Evolutionary conservation across 495 filamentous ascomycete genomes (phyloP).

Genomic region (Aspergillus nanangensis): DNA sequence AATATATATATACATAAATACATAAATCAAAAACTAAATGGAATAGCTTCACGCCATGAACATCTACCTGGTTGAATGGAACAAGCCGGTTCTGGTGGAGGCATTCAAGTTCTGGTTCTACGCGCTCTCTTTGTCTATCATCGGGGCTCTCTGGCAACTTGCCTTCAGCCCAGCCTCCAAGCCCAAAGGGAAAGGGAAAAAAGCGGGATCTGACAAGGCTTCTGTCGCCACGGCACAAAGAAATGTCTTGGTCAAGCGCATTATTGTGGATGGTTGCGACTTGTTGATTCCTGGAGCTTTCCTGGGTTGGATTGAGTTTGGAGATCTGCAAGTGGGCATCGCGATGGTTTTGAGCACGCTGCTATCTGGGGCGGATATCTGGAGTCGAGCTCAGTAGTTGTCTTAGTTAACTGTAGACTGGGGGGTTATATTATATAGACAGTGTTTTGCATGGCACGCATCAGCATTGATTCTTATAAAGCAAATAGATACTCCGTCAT

Average conservation of each 20-base stretch:
- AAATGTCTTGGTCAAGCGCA: slow-evolving; percentile 22
- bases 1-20: neutral
- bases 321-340: slow-evolving; percentile 40
- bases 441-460: no score
- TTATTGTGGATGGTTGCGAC: slow-evolving; percentile 54
- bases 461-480: no score
- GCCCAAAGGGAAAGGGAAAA: neutral
- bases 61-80: slow-evolving; percentile 31
- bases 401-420: slow-evolving; percentile 5
- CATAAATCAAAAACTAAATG: neutral
- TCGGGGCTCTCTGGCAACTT: slow-evolving; percentile 19
- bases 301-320: slow-evolving; percentile 49
- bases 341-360: slow-evolving; percentile 55
- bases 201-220: neutral
- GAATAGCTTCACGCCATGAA: slow-evolving; percentile 45
- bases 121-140: slow-evolving; percentile 36
- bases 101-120: slow-evolving; percentile 65
- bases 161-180: slow-evolving; percentile 8
- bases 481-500: no score
- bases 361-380: slow-evolving; percentile 53
- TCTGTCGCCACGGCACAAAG: no score
- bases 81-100: slow-evolving; percentile 36
- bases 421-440: no score
- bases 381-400: slow-evolving; percentile 27
- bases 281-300: slow-evolving; percentile 49